Percentiles rank a stretch among this genome's conserved stretches.
phyloP scores from a whole-genome alignment of 2,329 filamentous ascomycete genomes.

The Amauroascus verrucosus region DNA sequence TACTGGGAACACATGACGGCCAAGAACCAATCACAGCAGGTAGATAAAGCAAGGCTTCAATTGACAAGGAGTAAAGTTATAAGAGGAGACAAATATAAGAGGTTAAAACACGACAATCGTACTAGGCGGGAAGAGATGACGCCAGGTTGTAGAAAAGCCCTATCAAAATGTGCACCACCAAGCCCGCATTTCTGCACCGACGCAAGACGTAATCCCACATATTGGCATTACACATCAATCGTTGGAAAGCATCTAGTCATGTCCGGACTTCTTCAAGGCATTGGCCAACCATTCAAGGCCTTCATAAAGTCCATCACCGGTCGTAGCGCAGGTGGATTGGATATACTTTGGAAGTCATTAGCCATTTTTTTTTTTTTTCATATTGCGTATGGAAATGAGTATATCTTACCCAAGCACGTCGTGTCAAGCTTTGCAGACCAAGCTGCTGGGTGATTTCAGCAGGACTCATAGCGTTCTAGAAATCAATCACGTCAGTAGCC shows the following conservation, averaged over 20 bases:
- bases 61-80: conserved; percentile 10
- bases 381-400: conserved; percentile 10
- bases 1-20: neutral
- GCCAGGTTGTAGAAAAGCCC: conserved; percentile 12
- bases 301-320: conserved; percentile 98
- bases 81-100: conserved; percentile 6
- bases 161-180: conserved; percentile 14
- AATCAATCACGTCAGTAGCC: conserved; percentile 12
- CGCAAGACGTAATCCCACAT: conserved; percentile 15
- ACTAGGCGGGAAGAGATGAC: conserved; percentile 11
- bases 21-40: too few relatives aligned
- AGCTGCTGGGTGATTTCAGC: conserved; percentile 99
- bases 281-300: conserved; percentile 89
- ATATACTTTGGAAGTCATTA: conserved; percentile 64
- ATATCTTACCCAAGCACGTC: conserved; percentile 88
- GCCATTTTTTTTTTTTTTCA: too few relatives aligned
- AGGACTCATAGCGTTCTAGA: conserved; percentile 96
- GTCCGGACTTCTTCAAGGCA: conserved; percentile 62
- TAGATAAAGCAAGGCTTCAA: conserved; percentile 6
- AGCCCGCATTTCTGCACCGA: conserved; percentile 14
- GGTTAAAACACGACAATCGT: conserved; percentile 5
- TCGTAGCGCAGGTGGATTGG: conserved; percentile 98
- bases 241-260: conserved; percentile 32
- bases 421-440: conserved; percentile 95
- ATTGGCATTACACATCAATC: conserved; percentile 15